A percentile compares a stretch with the other conserved stretches of the same genome.
Conservation (phyloP, 768 basidiomycete species). For the Boletus edulis region DNA sequence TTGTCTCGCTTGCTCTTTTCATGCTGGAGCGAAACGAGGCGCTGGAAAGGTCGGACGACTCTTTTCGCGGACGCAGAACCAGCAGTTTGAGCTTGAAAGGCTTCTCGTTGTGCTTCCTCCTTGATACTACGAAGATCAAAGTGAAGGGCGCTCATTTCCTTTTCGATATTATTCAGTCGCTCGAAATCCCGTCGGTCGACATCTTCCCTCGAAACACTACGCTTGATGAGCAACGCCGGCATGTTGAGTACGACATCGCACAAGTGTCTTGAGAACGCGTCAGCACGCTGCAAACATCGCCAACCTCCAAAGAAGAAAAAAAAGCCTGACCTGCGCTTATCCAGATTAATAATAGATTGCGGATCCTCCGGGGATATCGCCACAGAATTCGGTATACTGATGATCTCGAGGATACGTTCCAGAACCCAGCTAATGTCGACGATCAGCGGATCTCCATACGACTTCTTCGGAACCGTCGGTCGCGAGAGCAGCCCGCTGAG, state of each 20-base stretch:
- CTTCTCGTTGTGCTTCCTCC: conserved; percentile 74
- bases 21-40: conserved; percentile 59
- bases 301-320: not conserved
- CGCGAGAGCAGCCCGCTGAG: conserved; percentile 54
- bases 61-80: conserved; percentile 52
- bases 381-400: conserved; percentile 70
- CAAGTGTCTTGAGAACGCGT: conserved; percentile 50
- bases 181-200: conserved; percentile 67
- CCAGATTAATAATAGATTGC: conserved; percentile 69
- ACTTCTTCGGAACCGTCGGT: conserved; percentile 43
- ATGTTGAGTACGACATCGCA: conserved; percentile 61
- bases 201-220: conserved; percentile 50
- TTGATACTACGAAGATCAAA: conserved; percentile 73
- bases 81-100: conserved; percentile 39
- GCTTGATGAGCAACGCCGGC: conserved; percentile 41
- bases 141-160: conserved; percentile 55
- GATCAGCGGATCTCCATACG: conserved; percentile 52
- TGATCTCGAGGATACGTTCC: conserved; percentile 77
- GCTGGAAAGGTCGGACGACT: conserved; percentile 64
- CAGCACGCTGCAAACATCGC: conserved; percentile 2
- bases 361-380: conserved; percentile 52
- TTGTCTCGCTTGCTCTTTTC: conserved; percentile 84
- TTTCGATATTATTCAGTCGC: conserved; percentile 72
- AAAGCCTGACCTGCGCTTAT: conserved; percentile 68
- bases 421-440: conserved; percentile 82